Evolutionary conservation across 2,329 filamentous ascomycete species (phyloP), one percentile per base, ranked within the genome.

Genomic region (Verticillium dahliae): DNA sequence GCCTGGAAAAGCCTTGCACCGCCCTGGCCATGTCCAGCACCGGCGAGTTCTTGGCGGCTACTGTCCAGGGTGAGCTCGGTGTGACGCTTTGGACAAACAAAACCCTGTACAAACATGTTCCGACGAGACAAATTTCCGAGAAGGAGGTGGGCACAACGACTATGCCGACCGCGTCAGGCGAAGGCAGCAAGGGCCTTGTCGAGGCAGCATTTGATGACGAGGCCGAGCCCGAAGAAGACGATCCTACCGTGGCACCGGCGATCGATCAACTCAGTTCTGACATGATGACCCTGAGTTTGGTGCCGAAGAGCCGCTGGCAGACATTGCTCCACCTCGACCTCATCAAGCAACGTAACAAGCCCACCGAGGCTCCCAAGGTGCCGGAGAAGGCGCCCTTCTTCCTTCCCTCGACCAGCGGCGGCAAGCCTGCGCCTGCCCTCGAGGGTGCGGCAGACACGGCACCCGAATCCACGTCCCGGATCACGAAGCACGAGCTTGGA

Each of bases 21-120:
- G 89, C 92, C 2, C 80, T 99, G 13, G 87, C 93, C 7, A 96
- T 98, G 80, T 97, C 95, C 0, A 82, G 82, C 1, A 96, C 92
- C 0, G 95, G 94, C 14, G 95, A 99, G 70, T 98, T 92, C 69
- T 83, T 99, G n/a, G 95, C 95, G 3, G 95, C 93, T 3, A 90
- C 92, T 0, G 88, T 92, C 60, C 86, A 92, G 60, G 90, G 89
- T 62, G 87, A 89, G 65, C 84, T 97, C 1, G 95, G 95, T 13
- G 89, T 99, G n/a, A 89, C 91, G 67, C 85, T 99, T 57, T 99
- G 95, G 94, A 97, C 91, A 27, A 99, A 99, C 76, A 91, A 91
- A 70, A 89, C 90, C 0, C 80, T 98, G 1, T 99, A 97, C 80
- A 90, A 88, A 61, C 92, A 97, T 68, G 87, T 97, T 0, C 89